Percentiles rank a stretch among this genome's conserved stretches.
Evolutionary conservation across 495 filamentous ascomycete genomes (phyloP).

Genomic region (Haplographium delicatum): DNA sequence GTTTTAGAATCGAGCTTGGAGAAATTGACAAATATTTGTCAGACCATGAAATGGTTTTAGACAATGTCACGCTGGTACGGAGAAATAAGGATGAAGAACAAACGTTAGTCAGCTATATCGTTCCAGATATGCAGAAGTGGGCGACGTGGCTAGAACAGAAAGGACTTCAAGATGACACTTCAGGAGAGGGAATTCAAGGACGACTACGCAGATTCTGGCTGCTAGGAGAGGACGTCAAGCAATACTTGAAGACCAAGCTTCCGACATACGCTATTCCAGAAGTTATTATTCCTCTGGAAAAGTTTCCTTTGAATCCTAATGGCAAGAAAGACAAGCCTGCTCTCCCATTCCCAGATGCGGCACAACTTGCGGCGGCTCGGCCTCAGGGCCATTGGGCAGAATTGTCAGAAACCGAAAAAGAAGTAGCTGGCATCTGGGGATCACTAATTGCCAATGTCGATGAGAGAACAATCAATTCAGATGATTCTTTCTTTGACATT

Average conservation of each 20-base stretch:
- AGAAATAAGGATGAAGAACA: conserved; percentile 89
- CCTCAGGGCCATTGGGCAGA: conserved; percentile 19
- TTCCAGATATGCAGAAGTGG: conserved; percentile 76
- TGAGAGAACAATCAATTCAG: conserved; percentile 51
- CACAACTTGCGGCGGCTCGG: conserved; percentile 47
- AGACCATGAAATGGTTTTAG: conserved; percentile 71
- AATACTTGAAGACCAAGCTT: conserved; percentile 69
- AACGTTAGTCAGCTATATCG: conserved; percentile 84
- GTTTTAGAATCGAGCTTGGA: conserved; percentile 90
- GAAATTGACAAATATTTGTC: conserved; percentile 87
- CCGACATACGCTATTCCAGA: conserved; percentile 76
- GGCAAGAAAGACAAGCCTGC: conserved; percentile 90
- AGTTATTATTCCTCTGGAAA: conserved; percentile 71
- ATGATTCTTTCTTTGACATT: conserved; percentile 78
- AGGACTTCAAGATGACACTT: conserved; percentile 43
- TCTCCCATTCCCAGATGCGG: conserved; percentile 83
- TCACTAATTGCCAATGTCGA: conserved; percentile 36
- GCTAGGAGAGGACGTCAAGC: conserved; percentile 68
- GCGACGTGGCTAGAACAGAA: conserved; percentile 55
- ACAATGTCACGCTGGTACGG: conserved; percentile 82
- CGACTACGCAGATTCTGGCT: conserved; percentile 57
- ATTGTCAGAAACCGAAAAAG: conserved; percentile 55
- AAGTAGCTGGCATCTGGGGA: conserved; percentile 65
- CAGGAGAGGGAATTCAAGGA: conserved; percentile 52
- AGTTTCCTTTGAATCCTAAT: conserved; percentile 88